Percentiles rank a stretch among this genome's conserved stretches.
Evolutionary conservation across 345 rosid genomes (phyloP).

Genomic region (Gossypium longicalyx): DNA sequence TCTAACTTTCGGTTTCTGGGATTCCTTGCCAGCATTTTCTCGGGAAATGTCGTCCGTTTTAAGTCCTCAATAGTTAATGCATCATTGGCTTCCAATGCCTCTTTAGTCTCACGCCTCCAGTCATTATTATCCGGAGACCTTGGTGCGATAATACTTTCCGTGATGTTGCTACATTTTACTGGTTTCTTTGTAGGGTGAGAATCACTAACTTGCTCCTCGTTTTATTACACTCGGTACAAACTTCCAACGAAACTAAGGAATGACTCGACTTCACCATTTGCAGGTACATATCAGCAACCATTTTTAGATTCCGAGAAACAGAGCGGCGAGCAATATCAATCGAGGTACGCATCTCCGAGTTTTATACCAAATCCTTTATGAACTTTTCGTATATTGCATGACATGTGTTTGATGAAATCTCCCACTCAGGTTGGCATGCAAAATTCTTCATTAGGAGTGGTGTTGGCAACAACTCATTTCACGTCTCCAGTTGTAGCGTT

Average conservation of each 20-base stretch:
- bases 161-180: slow-evolving; percentile 46
- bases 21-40: slow-evolving; percentile 43
- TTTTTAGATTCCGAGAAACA: slow-evolving; percentile 44
- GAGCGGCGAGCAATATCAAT: slow-evolving; percentile 60
- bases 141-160: slow-evolving; percentile 40
- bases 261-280: not conserved
- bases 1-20: not conserved
- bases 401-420: not conserved
- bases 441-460: slow-evolving; percentile 61
- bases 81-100: slow-evolving; percentile 31
- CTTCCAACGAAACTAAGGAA: not conserved
- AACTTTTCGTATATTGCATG: not conserved
- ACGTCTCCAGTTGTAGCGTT: slow-evolving; percentile 53
- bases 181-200: slow-evolving; percentile 67
- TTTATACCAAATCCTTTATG: not conserved
- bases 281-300: slow-evolving; percentile 49
- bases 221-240: not conserved
- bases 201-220: not conserved
- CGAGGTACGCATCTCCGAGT: slow-evolving; percentile 33
- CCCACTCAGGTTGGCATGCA: slow-evolving; percentile 63
- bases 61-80: slow-evolving; percentile 42
- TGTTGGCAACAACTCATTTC: slow-evolving; percentile 61
- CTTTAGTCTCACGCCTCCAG: slow-evolving; percentile 26
- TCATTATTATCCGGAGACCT: slow-evolving; percentile 46
- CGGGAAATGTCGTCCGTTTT: slow-evolving; percentile 48